phyloP scores from a whole-genome alignment of 106 monocot species.

The Acorus calamus region DNA sequence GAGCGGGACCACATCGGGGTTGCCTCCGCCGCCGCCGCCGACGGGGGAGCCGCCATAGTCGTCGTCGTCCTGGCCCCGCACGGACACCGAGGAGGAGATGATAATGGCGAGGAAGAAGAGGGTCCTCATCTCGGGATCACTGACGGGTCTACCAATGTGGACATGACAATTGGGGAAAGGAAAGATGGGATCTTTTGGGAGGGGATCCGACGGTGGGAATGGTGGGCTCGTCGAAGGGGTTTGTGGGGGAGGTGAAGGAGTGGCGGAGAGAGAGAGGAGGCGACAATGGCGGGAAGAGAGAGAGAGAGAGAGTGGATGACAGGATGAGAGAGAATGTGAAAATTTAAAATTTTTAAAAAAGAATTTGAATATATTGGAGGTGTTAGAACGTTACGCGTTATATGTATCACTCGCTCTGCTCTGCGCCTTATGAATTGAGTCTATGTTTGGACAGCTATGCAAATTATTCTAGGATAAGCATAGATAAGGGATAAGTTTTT shows the following conservation, averaged over 20 bases:
- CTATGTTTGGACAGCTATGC: no score
- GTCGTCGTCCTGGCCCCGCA: conserved; percentile 5
- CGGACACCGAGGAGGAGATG: not conserved
- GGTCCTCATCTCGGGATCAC: not conserved
- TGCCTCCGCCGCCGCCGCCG: not conserved
- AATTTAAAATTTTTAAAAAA: no score
- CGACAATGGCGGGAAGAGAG: conserved; percentile 1
- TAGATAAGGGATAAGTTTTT: no score
- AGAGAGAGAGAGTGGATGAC: not conserved
- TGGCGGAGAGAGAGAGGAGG: not conserved
- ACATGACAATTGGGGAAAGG: not conserved
- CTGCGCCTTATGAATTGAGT: no score
- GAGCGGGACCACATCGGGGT: not conserved
- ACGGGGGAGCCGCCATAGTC: not conserved
- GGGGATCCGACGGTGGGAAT: no score
- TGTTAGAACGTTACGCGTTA: no score
- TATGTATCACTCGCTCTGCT: no score
- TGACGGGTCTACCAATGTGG: not conserved
- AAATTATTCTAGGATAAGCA: no score
- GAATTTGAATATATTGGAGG: no score
- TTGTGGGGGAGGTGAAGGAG: not conserved
- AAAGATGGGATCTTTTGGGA: not conserved
- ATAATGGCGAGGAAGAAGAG: conserved; percentile 1
- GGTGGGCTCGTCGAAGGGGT: conserved; percentile 1
- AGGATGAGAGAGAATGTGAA: no score